phyloP scores from a whole-genome alignment of 768 basidiomycete genomes.

The Gyrodon lividus region DNA sequence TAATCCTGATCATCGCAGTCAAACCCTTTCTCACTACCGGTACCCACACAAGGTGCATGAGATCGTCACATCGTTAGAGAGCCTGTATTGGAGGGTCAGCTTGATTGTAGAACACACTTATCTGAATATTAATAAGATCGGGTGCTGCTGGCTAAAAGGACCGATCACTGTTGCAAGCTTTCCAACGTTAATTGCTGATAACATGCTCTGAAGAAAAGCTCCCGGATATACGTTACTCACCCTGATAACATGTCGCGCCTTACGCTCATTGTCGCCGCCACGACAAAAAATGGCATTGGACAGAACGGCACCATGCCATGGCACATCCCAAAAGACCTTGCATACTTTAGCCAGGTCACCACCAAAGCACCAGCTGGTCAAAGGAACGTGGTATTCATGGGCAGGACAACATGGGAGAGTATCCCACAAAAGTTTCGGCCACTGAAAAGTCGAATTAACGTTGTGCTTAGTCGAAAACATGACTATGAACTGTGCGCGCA shows the following conservation, averaged over 20 bases:
- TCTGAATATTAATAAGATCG: too few species aligned
- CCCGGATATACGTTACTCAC: background rate
- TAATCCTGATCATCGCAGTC: background rate
- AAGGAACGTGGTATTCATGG: slow-evolving; percentile 88
- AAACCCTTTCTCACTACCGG: too few species aligned
- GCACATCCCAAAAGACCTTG: slow-evolving; percentile 85
- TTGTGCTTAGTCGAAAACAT: slow-evolving; percentile 67
- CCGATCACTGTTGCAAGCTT: too few species aligned
- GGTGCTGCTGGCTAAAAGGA: too few species aligned
- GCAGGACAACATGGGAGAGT: slow-evolving; percentile 96
- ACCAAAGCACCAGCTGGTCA: slow-evolving; percentile 51
- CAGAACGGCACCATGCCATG: slow-evolving; percentile 76
- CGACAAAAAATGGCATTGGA: slow-evolving; percentile 85
- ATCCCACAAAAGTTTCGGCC: slow-evolving; percentile 87
- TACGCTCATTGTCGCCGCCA: slow-evolving; percentile 94
- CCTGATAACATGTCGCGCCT: slow-evolving; percentile 55
- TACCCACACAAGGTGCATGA: too few species aligned
- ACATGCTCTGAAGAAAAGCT: background rate
- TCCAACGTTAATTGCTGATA: too few species aligned
- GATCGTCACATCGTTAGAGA: too few species aligned
- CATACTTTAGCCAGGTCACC: slow-evolving; percentile 87
- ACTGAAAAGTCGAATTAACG: slow-evolving; percentile 69
- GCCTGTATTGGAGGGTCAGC: too few species aligned
- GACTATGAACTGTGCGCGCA: slow-evolving; percentile 60
- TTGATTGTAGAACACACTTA: too few species aligned